phyloP scores from a whole-genome alignment of 345 rosid species.

The Rhizophora mangle region DNA sequence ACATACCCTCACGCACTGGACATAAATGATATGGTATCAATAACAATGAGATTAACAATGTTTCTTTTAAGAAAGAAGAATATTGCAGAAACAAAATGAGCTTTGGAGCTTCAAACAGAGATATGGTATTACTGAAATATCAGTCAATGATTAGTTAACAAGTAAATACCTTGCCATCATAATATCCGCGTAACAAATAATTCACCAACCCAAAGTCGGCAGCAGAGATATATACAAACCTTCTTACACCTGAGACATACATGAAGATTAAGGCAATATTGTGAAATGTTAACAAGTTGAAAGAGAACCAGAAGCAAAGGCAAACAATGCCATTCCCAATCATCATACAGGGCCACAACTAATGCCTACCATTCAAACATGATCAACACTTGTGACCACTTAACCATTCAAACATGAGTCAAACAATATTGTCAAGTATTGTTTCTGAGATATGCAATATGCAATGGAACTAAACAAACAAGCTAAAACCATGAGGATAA shows the following conservation, averaged over 20 bases:
- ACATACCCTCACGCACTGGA: neutral
- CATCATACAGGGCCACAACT: neutral
- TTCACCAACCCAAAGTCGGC: constrained; percentile 58
- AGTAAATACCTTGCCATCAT: constrained; percentile 57
- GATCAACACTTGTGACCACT: neutral
- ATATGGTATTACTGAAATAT: neutral
- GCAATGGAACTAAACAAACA: too few species aligned
- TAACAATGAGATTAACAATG: too few species aligned
- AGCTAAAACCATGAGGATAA: too few species aligned
- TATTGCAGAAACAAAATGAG: too few species aligned
- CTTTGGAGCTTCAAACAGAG: too few species aligned
- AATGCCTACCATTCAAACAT: neutral
- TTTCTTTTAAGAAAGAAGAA: too few species aligned
- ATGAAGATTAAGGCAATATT: neutral
- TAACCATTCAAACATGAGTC: too few species aligned
- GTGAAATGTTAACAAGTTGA: neutral
- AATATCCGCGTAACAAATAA: constrained; percentile 48
- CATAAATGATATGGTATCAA: neutral
- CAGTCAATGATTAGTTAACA: neutral
- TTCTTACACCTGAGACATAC: constrained; percentile 45
- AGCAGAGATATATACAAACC: constrained; percentile 59
- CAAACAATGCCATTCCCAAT: neutral
- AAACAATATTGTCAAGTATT: too few species aligned
- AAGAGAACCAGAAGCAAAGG: neutral
- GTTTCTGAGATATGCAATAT: too few species aligned